Evolutionary conservation across 2,329 filamentous ascomycete genomes (phyloP), one percentile per base, ranked within the genome.

Genomic region (Trichophyton equinum): DNA sequence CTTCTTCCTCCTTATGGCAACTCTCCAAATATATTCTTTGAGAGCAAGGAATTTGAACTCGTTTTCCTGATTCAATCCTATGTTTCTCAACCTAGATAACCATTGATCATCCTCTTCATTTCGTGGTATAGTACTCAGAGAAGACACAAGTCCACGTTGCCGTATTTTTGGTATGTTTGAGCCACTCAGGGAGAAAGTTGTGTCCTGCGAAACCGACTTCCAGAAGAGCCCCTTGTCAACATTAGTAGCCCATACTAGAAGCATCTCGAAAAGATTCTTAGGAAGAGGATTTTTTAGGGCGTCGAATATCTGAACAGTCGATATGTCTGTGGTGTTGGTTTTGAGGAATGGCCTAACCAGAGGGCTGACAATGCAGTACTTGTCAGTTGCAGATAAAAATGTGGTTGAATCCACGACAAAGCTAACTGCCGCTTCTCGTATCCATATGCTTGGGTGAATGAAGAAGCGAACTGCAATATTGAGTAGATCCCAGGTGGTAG

Each of bases 101-200:
- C 94, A 97, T 66, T 91, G 84, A 64, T 96, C 91, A 69, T 99
- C 94, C 71, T 97, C 92, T 7, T 95, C 91, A 66, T 91, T 96
- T 69, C 85, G 91, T 0, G 82, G 75, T 2, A 88, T 76, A 65
- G 83, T 84, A 64, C 78, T 81, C 30, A 94, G 74, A 8, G 83
- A 66, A 57, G 69, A 63, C 38, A 62, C 59, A 49, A 66, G 62
- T 62, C 65, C 63, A 62, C 78, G 67, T 81, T 82, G 57, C 77
- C 79, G 59, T 81, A 71, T 63, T 86, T 85, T 67, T 78, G 55
- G 81, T 77, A 53, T 82, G 79, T 63, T 83, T 79, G 1, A 78
- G 4, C 83, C 80, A 0, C 83, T 81, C 59, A 88, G 80, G 0
- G 83, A 85, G 66, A 91, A 88, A 0, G 85, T 83, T 47, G 84